Base-by-base conservation (phyloP, 2,329 filamentous ascomycete species). In the Cercospora zeina region DNA sequence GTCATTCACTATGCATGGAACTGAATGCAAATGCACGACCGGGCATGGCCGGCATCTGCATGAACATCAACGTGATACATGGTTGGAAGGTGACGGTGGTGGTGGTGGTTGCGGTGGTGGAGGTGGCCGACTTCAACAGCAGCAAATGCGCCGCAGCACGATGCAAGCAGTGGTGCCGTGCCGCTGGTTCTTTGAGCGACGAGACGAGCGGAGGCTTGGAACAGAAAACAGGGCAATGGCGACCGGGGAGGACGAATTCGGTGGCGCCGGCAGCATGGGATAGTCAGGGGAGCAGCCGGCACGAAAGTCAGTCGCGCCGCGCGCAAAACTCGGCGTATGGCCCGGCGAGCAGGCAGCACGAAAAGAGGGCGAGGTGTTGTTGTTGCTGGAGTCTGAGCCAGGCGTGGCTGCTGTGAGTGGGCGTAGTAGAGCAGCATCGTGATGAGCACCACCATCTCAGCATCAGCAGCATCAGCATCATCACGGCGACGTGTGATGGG, bases 141-240 rank as follows among this genome's bases (percentile, higher is more conserved):
- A 51, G 47, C 47, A 31, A 9, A 50, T 27, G 24, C 47, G 47
- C 47, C 14, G 47, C 24, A 30, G 8, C 19, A 19, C 5, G 37
- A 30, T 27, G 47, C 24, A 21, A 16, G 47, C 47, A 51, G 24
- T 51, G 30, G 47, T 24, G 47, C 47, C 47, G 47, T 51, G 47
- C 47, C 47, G 47, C 24, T 51, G 47, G 47, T 51, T 51, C 47
- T 51, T 51, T 51, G 24, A 21, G 47, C 47, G 24, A 51, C 47
- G 24, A 51, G 30, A 27, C 24, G 24, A 27, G 24, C 19, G 47
- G 47, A 33, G 47, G 16, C 47, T 30, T 51, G 47, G 47, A 21
- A 51, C 47, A 31, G 19, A n/a, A 51, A 51, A 31, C 47, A 51
- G 30, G 47, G 47, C 47, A 31, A 9, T 9, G 24, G 47, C 24